Conservation (phyloP, 2,329 filamentous ascomycete species). For the Aspergillus sp. region DNA sequence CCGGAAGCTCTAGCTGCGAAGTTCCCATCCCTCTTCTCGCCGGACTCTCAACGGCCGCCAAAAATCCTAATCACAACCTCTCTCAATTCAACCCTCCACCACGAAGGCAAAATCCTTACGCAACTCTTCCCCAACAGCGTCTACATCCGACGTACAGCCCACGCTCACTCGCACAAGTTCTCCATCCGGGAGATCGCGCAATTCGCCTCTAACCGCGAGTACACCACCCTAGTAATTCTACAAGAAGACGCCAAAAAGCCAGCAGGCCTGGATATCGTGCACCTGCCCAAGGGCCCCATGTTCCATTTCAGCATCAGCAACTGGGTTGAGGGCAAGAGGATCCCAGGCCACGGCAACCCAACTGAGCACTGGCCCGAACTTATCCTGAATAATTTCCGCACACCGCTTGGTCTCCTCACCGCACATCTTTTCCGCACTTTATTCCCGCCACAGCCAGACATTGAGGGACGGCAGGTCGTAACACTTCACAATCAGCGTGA, state of each 20-base stretch:
- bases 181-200: slow-evolving; percentile 85
- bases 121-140: slow-evolving; percentile 75
- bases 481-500: slow-evolving; percentile 94
- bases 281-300: slow-evolving; percentile 81
- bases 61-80: slow-evolving; percentile 92
- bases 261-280: slow-evolving; percentile 77
- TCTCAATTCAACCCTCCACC: slow-evolving; percentile 83
- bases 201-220: slow-evolving; percentile 79
- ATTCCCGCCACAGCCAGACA: slow-evolving; percentile 78
- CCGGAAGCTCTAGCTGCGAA: slow-evolving; percentile 62
- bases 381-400: slow-evolving; percentile 91
- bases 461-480: slow-evolving; percentile 83
- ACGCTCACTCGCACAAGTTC: slow-evolving; percentile 86
- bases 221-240: slow-evolving; percentile 79
- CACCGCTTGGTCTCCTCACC: slow-evolving; percentile 82
- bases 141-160: slow-evolving; percentile 82
- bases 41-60: slow-evolving; percentile 57
- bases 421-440: slow-evolving; percentile 79
- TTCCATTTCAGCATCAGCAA: slow-evolving; percentile 91
- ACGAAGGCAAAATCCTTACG: slow-evolving; percentile 75
- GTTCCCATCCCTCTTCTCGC: slow-evolving; percentile 60
- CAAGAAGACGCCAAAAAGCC: slow-evolving; percentile 88
- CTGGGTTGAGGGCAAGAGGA: slow-evolving; percentile 82
- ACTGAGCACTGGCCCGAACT: slow-evolving; percentile 90
- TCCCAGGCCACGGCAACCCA: slow-evolving; percentile 86